Percentiles rank a stretch among this genome's conserved stretches.
Conservation (phyloP, 768 basidiomycete species). For the Agaricus sinodeliciosus region DNA sequence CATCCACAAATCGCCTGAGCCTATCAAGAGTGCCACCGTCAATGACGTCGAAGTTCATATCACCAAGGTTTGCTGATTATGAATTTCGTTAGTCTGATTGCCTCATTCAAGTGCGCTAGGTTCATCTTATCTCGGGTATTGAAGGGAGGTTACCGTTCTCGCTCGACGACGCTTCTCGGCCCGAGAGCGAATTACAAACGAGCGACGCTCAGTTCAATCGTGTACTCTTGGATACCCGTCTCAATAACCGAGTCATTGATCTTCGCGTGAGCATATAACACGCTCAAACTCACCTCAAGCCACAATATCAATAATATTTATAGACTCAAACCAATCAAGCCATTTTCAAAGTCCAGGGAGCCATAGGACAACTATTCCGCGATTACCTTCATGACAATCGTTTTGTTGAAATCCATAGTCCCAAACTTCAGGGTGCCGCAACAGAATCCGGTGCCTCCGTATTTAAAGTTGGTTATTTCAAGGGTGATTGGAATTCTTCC, state of each 20-base stretch:
- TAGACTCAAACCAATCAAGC: constrained; percentile 95
- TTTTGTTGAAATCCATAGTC: constrained; percentile 95
- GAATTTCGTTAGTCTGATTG: not conserved
- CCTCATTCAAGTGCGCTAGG: constrained; percentile 32
- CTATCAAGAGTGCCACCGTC: constrained; percentile 89
- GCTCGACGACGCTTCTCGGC: constrained; percentile 85
- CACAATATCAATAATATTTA: constrained; percentile 2
- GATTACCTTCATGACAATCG: constrained; percentile 65
- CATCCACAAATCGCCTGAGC: constrained; percentile 71
- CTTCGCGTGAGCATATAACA: constrained; percentile 58
- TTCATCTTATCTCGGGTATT: constrained; percentile 76
- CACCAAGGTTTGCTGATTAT: constrained; percentile 50
- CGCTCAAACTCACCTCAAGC: not conserved
- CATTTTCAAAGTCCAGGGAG: constrained; percentile 87
- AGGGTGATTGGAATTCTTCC: constrained; percentile 43
- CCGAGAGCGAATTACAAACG: constrained; percentile 64
- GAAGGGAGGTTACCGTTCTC: constrained; percentile 84
- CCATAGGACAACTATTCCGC: constrained; percentile 85
- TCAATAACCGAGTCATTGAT: constrained; percentile 92
- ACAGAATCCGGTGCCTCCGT: constrained; percentile 97
- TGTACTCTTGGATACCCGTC: constrained; percentile 87
- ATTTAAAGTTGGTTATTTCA: constrained; percentile 97
- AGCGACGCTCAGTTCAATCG: constrained; percentile 61
- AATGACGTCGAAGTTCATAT: constrained; percentile 85
- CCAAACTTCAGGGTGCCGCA: constrained; percentile 94